Base-by-base conservation (phyloP, 371 early-diverging fungal genomes). In the Hamiltosporidium tvaerminnensis region DNA sequence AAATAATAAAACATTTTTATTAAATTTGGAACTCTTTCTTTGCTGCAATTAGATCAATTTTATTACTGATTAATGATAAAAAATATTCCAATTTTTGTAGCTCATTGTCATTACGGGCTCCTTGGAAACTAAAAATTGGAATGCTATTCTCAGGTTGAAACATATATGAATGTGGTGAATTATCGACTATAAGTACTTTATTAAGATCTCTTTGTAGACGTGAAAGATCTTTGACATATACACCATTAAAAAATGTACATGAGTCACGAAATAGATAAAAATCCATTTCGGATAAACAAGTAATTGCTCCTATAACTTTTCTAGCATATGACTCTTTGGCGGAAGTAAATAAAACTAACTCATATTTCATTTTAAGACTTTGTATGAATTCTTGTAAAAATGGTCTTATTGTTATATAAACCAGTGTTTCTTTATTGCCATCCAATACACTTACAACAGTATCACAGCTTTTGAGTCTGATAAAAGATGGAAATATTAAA, bases 381-480 rank as follows among this genome's bases (percentile, higher is more conserved):
- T 39, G 14, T 1, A 66, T 16, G 49, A 66, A 66, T 16, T 47
- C 47, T 7, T 36, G 23, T 16, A 61, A 31, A 32, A 33, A 30
- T 2, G 67, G 67, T 41, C 67, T 66, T 48, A 48, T 52, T 30
- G 38, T 50, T 33, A 66, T 38, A n/a, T 49, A 66, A 23, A 66
- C 56, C 14, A 14, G 39, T 2, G 12, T 57, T n/a, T n/a, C n/a
- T n/a, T n/a, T n/a, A n/a, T n/a, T n/a, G n/a, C n/a, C n/a, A 5
- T 44, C 23, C 36, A 31, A n/a, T 14, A 66, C 36, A 9, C 16
- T 49, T 23, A 66, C 34, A 23, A 23, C 38, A 41, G 36, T 49
- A 49, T 60, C 56, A 44, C 48, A 61, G 33, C 56, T 31, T 10
- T 36, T 16, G 0, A 41, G 30, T 41, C 31, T 23, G 47, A 12